Base-by-base conservation (phyloP, 2,329 filamentous ascomycete species). In the Tothia fuscella region DNA sequence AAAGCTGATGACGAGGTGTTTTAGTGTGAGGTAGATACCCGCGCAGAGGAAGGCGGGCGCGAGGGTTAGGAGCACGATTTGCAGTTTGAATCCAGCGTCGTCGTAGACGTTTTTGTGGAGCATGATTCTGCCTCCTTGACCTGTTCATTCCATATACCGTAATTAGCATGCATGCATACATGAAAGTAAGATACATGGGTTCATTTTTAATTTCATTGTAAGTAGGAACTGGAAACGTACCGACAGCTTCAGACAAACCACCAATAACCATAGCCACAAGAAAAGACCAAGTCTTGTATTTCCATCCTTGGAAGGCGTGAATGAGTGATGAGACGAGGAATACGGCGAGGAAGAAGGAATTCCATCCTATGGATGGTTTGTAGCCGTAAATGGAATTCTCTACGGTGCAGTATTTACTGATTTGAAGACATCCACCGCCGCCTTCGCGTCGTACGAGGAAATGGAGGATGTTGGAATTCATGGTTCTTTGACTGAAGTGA, bases 11-110 rank as follows among this genome's bases (percentile, higher is more conserved):
- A 68, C 65, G 48, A 74, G 56, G 62, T 78, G 74, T 56, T 77
- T 76, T 45, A 80, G 68, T 3, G 72, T 77, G 20, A 80, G 68
- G 61, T 80, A 80, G 56, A 80, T 71, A 52, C 66, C 69, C 48
- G 75, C 72, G 57, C 74, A 76, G 57, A 78, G 63, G 45, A 80
- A 66, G 22, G 75, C 51, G 25, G 72, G 72, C n/a, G 63, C 70
- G 38, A 76, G 64, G 56, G 76, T 71, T 59, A 76, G 72, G 57
- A 66, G 63, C 58, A 67, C 68, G 55, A 78, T 76, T 47, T 78
- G 72, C 34, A 71, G 67, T 55, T 76, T 58, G 59, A 78, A 78
- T 45, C 68, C 66, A 41, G 59, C 47, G 12, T 62, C 51, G 56
- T 72, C 60, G 68, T 71, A 80, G 3, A 74, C 72, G 56, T 74